These are phyloP conservation scores for Panicum virgatum DNA, from an alignment of 202 grass and related monocot species.

Conservation along the genomic window DNA sequence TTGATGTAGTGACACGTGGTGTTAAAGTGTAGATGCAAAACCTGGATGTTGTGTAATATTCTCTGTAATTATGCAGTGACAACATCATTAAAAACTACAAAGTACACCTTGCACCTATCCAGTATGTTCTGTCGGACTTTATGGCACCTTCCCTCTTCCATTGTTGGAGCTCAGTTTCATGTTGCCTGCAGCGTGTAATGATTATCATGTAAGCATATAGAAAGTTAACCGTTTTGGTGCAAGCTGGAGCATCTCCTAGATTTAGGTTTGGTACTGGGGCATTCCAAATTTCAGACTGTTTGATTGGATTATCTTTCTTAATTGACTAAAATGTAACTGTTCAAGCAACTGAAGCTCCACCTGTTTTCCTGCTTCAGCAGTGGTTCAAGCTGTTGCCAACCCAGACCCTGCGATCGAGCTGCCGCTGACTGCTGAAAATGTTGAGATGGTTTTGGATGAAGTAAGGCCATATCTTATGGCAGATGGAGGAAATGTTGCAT, in stretches of 20 bases:
- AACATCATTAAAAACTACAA: background rate
- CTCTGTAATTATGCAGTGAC: background rate
- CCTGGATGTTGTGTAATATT: background rate
- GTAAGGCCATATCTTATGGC: conserved; percentile 95
- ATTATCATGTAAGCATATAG: background rate
- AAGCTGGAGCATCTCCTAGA: background rate
- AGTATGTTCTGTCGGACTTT: background rate
- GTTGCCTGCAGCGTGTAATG: background rate
- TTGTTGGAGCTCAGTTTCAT: background rate
- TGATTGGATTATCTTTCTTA: background rate
- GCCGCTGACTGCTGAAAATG: conserved; percentile 88
- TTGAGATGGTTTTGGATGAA: conserved; percentile 91
- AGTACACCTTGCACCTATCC: background rate
- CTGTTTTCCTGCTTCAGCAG: conserved; percentile 36
- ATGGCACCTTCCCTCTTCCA: background rate
- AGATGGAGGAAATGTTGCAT: conserved; percentile 85
- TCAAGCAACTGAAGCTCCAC: background rate
- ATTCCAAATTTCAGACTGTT: background rate
- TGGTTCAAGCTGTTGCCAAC: conserved; percentile 76
- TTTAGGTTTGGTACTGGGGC: background rate
- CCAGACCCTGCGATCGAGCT: conserved; percentile 56
- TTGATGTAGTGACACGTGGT: background rate
- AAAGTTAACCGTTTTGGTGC: background rate
- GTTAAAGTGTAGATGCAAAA: background rate
- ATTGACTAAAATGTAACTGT: background rate